Evolutionary conservation across 2,329 filamentous ascomycete species (phyloP).

Genomic region (Colletotrichum lini): DNA sequence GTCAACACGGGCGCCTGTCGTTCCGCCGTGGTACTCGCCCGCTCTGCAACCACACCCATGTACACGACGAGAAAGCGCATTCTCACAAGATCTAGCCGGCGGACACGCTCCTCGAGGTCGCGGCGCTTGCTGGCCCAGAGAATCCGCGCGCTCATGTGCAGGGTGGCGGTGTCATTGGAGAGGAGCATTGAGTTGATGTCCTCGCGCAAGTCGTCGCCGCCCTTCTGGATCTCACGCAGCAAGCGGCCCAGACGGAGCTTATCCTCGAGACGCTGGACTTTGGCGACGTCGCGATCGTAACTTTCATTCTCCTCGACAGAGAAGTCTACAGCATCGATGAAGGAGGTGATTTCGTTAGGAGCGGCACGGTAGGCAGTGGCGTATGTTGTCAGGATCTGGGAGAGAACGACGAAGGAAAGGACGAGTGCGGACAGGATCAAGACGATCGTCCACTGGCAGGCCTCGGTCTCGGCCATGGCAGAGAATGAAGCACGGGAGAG

Average conservation of each 20-base stretch:
- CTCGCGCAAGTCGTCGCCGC: conserved; percentile 73
- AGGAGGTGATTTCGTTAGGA: conserved; percentile 69
- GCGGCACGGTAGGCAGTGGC: conserved; percentile 70
- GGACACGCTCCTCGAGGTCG: conserved; percentile 70
- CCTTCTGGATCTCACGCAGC: conserved; percentile 73
- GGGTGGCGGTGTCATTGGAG: conserved; percentile 48
- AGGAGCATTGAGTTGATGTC: conserved; percentile 68
- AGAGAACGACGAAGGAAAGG: conserved; percentile 68
- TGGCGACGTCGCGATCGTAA: conserved; percentile 72
- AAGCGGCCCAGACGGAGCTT: conserved; percentile 72
- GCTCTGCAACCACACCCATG: conserved; percentile 70
- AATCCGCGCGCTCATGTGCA: conserved; percentile 65
- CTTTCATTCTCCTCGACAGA: conserved; percentile 76
- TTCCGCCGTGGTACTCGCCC: conserved; percentile 49
- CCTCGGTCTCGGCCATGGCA: conserved; percentile 66
- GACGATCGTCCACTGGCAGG: conserved; percentile 70
- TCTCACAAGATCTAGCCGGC: conserved; percentile 72
- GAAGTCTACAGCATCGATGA: conserved; percentile 73
- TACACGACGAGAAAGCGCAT: conserved; percentile 77
- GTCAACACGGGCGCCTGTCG: conserved; percentile 20
- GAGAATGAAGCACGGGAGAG: conserved; percentile 40
- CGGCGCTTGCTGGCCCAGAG: conserved; percentile 71
- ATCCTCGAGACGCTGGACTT: conserved; percentile 72
- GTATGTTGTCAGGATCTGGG: conserved; percentile 67
- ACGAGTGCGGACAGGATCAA: conserved; percentile 71